Base-by-base conservation (phyloP, 139 green algal species). In the Chlorella vulgaris region DNA sequence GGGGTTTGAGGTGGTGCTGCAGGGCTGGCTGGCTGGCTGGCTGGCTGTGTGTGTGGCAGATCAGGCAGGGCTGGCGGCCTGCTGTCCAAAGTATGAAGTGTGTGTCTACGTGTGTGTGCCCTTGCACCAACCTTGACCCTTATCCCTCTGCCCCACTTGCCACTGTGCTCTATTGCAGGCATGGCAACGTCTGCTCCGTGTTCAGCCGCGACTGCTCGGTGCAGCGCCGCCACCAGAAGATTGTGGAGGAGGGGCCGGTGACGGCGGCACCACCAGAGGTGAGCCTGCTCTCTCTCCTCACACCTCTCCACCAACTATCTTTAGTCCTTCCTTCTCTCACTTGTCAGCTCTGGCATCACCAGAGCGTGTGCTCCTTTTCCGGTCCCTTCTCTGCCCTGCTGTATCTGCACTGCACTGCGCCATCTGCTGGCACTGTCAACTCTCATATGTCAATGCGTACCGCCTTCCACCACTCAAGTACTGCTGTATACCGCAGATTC, bases 181-280 rank as follows among this genome's bases (percentile, higher is more conserved):
- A 98, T 80, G 95, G 96, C 74, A 95, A 96, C 73, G 96, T 98
- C 31, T 90, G 78, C 5, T 96, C 91, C 18, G 81, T 99, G 24
- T 96, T 94, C 86, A 93, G 84, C 29, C 88, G 96, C 47, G 96
- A 99, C 91, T 99, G 96, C 92, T 93, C 79, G 50, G 91, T 99
- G 61, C 96, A 99, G 89, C 89, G 96, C 18, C 89, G 96, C 2
- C 96, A 99, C 88, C 96, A 99, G 88, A 99, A 99, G 90, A 98
- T 99, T 77, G 89, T 99, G 35, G 96, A 99, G 85, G 96, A 99
- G 81, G 96, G 96, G 1, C 96, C 96, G 29, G 94, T 97, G 50
- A 91, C 88, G 5, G 90, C 85, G 26, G 95, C 92, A 2, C 83
- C 84, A 6, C 36, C 83, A 39, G 74, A 70, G 73, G 53, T 76